Percentiles rank a stretch among this genome's conserved stretches.
These are phyloP conservation scores for Chenopodium formosanum DNA, from an alignment of 148 eudicot species.

Conservation along the genomic window DNA sequence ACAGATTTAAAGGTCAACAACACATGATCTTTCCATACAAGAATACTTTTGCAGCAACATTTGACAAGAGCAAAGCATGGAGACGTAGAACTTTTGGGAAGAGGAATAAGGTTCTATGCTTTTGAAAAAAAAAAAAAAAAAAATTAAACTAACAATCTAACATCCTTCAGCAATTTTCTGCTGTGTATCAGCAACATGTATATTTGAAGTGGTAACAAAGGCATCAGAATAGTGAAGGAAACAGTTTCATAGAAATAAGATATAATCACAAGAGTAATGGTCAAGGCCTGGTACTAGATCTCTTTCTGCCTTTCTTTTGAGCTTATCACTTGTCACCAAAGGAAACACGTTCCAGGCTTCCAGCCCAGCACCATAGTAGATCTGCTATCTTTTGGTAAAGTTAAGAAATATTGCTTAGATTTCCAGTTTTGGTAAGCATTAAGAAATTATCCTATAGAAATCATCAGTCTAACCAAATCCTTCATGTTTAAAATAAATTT, in stretches of 20 bases:
- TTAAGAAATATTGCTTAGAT: background rate
- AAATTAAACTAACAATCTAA: background rate
- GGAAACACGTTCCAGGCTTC: background rate
- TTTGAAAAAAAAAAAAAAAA: background rate
- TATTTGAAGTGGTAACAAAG: background rate
- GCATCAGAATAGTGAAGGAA: background rate
- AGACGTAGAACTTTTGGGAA: background rate
- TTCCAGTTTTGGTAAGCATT: background rate
- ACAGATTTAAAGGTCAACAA: background rate
- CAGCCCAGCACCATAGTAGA: background rate
- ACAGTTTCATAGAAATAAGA: background rate
- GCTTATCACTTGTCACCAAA: background rate
- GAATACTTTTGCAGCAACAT: background rate
- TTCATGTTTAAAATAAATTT: background rate
- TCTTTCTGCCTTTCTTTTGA: background rate
- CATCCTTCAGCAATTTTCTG: background rate
- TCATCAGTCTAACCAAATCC: background rate
- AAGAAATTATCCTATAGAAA: background rate
- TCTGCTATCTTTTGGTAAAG: background rate
- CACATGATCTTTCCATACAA: background rate
- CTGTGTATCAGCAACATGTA: background rate
- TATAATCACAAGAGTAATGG: background rate
- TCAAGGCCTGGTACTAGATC: background rate
- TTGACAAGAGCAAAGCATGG: background rate
- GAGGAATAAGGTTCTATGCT: background rate